Evolutionary conservation across 805 yeast genomes (phyloP).

Genomic region (Ogataea corticis): DNA sequence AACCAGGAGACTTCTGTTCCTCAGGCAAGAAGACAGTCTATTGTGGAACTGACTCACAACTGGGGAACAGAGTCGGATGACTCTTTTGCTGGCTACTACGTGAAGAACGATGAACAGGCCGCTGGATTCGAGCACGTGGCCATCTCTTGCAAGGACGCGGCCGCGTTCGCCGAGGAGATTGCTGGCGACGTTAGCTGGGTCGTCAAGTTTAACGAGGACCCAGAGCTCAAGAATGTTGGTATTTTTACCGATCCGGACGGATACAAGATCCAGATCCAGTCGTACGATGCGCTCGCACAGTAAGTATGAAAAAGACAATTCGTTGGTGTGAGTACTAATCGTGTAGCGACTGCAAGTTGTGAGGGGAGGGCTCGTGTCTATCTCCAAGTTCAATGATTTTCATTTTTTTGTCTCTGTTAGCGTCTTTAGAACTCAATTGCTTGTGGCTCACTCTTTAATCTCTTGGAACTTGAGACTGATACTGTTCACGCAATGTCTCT

Average conservation of each 20-base stretch:
- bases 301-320: constrained; percentile 12
- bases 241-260: constrained; percentile 89
- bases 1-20: constrained; percentile 36
- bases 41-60: constrained; percentile 90
- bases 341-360: constrained; percentile 15
- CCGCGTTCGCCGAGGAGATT: constrained; percentile 50
- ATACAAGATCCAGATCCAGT: constrained; percentile 71
- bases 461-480: constrained; percentile 64
- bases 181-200: constrained; percentile 57
- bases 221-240: constrained; percentile 60
- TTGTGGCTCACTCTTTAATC: not conserved
- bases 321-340: constrained; percentile 6
- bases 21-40: constrained; percentile 56
- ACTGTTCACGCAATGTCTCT: constrained; percentile 93
- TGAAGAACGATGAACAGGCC: constrained; percentile 45
- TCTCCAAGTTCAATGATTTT: not conserved
- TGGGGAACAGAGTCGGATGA: constrained; percentile 90
- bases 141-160: constrained; percentile 65
- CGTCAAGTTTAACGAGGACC: constrained; percentile 50
- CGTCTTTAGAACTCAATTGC: too few relatives aligned
- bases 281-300: constrained; percentile 27
- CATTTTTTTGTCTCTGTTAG: not conserved
- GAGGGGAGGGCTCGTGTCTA: not conserved
- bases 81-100: constrained; percentile 71
- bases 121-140: constrained; percentile 90